A percentile compares a stretch with the other conserved stretches of the same genome.
Conservation (phyloP, 805 yeast genomes). For the Metschnikowia similis region DNA sequence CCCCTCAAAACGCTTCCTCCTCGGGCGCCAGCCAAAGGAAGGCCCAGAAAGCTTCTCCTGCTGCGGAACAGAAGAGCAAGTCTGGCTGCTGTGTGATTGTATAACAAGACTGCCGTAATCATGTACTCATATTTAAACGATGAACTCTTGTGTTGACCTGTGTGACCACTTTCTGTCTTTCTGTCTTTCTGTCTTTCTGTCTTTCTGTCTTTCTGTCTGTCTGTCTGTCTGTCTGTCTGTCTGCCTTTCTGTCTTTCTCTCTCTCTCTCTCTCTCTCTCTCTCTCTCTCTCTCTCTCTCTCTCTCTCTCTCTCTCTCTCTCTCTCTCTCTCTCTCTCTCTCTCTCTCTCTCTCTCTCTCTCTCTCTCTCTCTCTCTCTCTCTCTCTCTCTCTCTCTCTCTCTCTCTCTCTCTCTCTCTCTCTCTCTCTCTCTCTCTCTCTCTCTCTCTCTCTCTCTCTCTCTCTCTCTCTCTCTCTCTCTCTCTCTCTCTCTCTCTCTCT, state of each 20-base stretch:
- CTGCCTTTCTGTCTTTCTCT: background rate
- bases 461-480: background rate
- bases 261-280: background rate
- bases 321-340: background rate
- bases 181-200: background rate
- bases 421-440: background rate
- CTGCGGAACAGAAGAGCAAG: constrained; percentile 11
- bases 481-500: background rate
- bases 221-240: background rate
- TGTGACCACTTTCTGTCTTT: background rate
- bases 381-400: background rate
- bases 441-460: background rate
- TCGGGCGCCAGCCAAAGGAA: constrained; percentile 11
- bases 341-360: background rate
- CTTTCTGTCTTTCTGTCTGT: background rate
- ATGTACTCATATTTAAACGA: background rate
- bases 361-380: background rate
- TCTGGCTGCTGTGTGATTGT: constrained; percentile 20
- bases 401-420: background rate
- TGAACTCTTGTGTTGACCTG: no score
- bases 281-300: no score
- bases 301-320: background rate
- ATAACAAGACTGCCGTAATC: constrained; percentile 1
- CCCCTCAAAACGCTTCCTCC: background rate
- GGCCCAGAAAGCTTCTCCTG: constrained; percentile 8